Evolutionary conservation across 208 protist species (phyloP), one percentile per base, ranked within the genome.

Genomic region (Acanthamoeba culbertsoni): DNA sequence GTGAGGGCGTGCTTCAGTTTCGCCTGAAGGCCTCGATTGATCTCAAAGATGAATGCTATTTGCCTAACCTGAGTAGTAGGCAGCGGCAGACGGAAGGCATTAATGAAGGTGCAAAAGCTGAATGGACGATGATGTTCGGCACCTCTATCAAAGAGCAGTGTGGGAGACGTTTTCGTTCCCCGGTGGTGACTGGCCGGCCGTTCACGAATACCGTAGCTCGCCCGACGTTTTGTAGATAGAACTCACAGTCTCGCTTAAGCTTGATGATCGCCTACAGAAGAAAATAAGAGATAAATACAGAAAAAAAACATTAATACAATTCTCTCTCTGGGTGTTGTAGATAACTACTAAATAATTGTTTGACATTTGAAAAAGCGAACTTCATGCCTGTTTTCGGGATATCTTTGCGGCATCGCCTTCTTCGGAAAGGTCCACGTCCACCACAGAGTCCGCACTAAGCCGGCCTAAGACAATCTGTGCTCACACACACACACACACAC

Each of bases 201-300:
- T 89, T 89, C 26, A 89, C 55, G 46, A 89, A 89, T 0, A 89
- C 14, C 20, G 55, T 65, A 20, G 51, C 55, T 4, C 79, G 79
- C n/a, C 79, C 79, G 31, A 89, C 46, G 79, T 89, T 89, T 28
- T 55, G 33, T 7, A 89, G 7, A 31, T 89, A 89, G 40, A 89
- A 89, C 35, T 89, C 79, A 6, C 79, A 42, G 35, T 89, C 79
- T 48, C 55, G 79, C 31, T 89, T 89, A 14, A 89, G 79, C 55
- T 89, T 89, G 79, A 89, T 89, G 46, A 89, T 37, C 31, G 79
- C 79, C 51, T 16, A 48, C 26, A 79, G 20, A 31, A 20, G 42
- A 79, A 20, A 79, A 16, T n/a, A n/a, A 79, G 6, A 48, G 6
- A 1, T 6, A 46, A 0, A 79, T 28, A 20, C 7, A 48, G 28